These are phyloP conservation scores for Butyriboletus loyo DNA, from an alignment of 768 basidiomycete genomes.

Conservation along the genomic window DNA sequence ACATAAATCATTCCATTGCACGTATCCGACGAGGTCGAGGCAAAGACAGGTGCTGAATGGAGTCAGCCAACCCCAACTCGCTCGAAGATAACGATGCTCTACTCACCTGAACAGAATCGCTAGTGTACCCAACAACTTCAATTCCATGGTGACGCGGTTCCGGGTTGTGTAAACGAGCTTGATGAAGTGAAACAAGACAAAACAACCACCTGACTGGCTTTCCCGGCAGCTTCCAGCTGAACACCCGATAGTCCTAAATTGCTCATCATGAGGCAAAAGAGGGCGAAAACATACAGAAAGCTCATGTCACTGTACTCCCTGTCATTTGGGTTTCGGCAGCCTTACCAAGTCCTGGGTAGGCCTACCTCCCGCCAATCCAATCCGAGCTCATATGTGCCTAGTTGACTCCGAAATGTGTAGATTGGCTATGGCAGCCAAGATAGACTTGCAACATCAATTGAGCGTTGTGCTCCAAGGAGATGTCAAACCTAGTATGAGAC, in stretches of 20 bases:
- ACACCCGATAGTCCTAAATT: not conserved
- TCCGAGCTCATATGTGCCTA: conserved; percentile 30
- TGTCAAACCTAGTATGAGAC: conserved; percentile 82
- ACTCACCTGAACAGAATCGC: conserved; percentile 17
- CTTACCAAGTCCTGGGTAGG: conserved; percentile 88
- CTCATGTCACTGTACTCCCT: conserved; percentile 89
- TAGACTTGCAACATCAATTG: conserved; percentile 77
- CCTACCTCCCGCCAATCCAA: conserved; percentile 2
- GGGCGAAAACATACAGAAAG: conserved; percentile 92
- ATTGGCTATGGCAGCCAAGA: conserved; percentile 60
- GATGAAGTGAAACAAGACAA: conserved; percentile 21
- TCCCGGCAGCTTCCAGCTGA: no score
- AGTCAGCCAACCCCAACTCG: not conserved
- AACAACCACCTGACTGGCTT: conserved; percentile 12
- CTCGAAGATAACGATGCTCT: not conserved
- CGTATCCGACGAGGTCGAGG: conserved; percentile 56
- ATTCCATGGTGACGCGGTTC: conserved; percentile 14
- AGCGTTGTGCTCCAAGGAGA: conserved; percentile 77
- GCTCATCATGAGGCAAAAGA: conserved; percentile 81
- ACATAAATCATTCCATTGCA: conserved; percentile 74
- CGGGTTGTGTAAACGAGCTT: not conserved
- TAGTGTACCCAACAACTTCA: conserved; percentile 5
- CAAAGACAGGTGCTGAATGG: conserved; percentile 32
- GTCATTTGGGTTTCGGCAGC: conserved; percentile 87
- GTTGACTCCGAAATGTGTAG: conserved; percentile 87